These are phyloP conservation scores for Tuber calosporum DNA, from an alignment of 495 filamentous ascomycete genomes.

Conservation along the genomic window DNA sequence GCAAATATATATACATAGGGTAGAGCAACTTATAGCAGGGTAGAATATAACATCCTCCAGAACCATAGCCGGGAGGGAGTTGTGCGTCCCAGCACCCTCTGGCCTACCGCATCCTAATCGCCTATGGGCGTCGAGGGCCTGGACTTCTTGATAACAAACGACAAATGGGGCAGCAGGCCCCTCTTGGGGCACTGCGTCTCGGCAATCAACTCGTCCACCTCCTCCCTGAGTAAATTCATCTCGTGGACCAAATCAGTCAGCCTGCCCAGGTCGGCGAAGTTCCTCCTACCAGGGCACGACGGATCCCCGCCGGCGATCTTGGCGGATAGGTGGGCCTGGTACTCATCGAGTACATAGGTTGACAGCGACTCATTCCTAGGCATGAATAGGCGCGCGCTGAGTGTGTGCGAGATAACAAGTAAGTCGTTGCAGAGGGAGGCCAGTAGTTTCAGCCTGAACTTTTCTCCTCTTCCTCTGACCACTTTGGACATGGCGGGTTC, in stretches of 20 bases:
- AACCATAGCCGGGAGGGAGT: not conserved
- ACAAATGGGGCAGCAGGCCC: slow-evolving; percentile 35
- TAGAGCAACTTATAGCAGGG: not conserved
- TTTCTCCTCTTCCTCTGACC: slow-evolving; percentile 22
- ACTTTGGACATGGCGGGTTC: slow-evolving; percentile 29
- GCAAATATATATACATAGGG: not conserved
- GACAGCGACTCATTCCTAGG: slow-evolving; percentile 39
- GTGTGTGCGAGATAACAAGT: slow-evolving; percentile 40
- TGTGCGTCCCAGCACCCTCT: not conserved
- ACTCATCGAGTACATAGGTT: slow-evolving; percentile 32
- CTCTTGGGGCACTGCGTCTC: slow-evolving; percentile 40
- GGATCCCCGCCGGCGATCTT: slow-evolving; percentile 18
- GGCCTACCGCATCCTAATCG: slow-evolving; percentile 13
- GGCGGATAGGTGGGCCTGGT: slow-evolving; percentile 27
- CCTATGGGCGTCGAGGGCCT: slow-evolving; percentile 21
- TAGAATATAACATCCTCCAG: not conserved
- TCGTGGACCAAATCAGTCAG: slow-evolving; percentile 36
- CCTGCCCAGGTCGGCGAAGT: slow-evolving; percentile 34
- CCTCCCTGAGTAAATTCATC: slow-evolving; percentile 34
- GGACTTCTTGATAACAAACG: slow-evolving; percentile 35
- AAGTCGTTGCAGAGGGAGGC: slow-evolving; percentile 39
- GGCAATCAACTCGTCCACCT: slow-evolving; percentile 38
- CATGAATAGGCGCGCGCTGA: slow-evolving; percentile 39
- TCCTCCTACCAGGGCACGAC: slow-evolving; percentile 2
- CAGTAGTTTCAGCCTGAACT: slow-evolving; percentile 30